Base-by-base conservation (phyloP, 805 yeast species). In the Pichia ethanolica region DNA sequence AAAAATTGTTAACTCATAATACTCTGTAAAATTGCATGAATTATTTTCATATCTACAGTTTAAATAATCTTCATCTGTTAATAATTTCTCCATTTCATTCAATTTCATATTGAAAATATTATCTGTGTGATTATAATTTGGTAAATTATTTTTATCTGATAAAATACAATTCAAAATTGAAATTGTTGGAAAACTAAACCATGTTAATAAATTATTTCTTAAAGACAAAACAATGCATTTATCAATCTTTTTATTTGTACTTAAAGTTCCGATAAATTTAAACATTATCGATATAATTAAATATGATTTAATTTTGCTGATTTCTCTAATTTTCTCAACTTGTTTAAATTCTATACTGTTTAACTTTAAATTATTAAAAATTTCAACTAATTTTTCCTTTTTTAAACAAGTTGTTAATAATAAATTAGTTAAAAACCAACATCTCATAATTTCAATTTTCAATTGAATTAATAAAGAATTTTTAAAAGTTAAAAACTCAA, bases 321-420 rank as follows among this genome's bases (percentile, higher is more conserved):
- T 38, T 30, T 38, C n/a, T 5, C 25, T 50, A 5, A 25, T 44
- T 30, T 45, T 46, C 1, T 52, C 51, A 8, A 50, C 55, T 12
- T 53, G 53, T 25, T 28, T 45, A n/a, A n/a, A 28, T n/a, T 39
- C 33, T n/a, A 34, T 13, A 7, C 13, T 9, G 25, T 25, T 11
- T 25, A 41, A 28, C 5, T 41, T 7, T 9, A 11, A 28, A 20
- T 41, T 14, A 8, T 20, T 20, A 41, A 41, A 28, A 41, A 9
- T 30, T 30, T 41, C 27, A n/a, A 10, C 7, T 9, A 41, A n/a
- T 14, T 28, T 41, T 7, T n/a, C 35, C 20, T 30, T 41, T 30
- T 32, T 41, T 33, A 41, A 33, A 13, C 44, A 28, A 11, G 10
- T 11, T 4, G 35, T 11, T 14, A 41, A 41, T 4, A 41, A 7